Base-by-base conservation (phyloP, 345 rosid genomes). In the Stellera chamaejasme region DNA sequence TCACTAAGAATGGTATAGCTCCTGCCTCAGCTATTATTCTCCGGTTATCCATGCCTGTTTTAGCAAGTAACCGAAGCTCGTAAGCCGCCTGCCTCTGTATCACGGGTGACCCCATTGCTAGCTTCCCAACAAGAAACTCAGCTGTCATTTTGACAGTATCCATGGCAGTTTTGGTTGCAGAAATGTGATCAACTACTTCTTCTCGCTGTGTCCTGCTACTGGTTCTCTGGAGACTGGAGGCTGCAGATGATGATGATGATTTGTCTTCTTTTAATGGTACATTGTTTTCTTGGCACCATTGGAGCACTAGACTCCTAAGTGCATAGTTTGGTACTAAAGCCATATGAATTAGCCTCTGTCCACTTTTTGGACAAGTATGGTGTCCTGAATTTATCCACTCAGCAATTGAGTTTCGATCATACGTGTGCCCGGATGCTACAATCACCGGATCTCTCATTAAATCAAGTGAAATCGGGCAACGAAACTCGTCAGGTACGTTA, bases 331-430 rank as follows among this genome's bases (percentile, higher is more conserved):
- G 88, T 44, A 80, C 68, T 44, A 85, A 67, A 5, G 88, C 88
- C 82, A 69, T 75, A 64, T 85, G 88, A 49, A 82, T 80, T 48
- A 85, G 73, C 69, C 75, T 76, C 54, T 76, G 82, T 28, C 84
- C 86, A 5, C 84, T 85, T 50, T 75, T 85, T 0, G 86, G 93
- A 72, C 93, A 85, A 0, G 82, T 76, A 23, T 76, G 80, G 73
- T 82, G 88, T 42, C 93, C 88, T 0, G 84, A 70, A 54, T 82
- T 76, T 61, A 85, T 78, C 93, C 93, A 85, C 32, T 73, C 78
- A 5, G 84, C 71, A 49, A 85, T 85, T 7, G 88, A 85, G 57
- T 49, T 74, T 16, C 84, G 75, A 55, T 85, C 84, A 41, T 74
- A 85, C 0, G 88, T 80, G 62, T 84, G 91, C 41, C 91, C 87